phyloP scores from a whole-genome alignment of 2,329 filamentous ascomycete genomes.

The Fusarium protoensiforme region DNA sequence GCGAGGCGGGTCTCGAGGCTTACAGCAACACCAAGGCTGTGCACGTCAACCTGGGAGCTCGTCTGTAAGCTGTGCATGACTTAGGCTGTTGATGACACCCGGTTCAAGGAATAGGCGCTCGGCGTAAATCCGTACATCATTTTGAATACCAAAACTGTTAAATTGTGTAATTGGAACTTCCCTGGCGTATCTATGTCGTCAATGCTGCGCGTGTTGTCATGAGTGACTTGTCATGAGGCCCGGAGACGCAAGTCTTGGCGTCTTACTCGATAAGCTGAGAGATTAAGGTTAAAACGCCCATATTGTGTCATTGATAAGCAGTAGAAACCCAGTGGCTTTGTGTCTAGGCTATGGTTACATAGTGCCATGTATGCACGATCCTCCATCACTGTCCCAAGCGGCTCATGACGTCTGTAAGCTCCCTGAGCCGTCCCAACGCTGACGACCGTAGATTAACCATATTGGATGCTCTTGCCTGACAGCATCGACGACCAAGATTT shows the following conservation, averaged over 20 bases:
- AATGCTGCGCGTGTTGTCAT: background rate
- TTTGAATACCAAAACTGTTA: constrained; percentile 17
- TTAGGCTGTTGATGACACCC: background rate
- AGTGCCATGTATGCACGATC: background rate
- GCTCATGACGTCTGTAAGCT: background rate
- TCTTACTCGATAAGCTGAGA: background rate
- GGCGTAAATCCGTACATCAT: constrained; percentile 20
- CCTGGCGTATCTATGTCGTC: background rate
- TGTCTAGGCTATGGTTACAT: background rate
- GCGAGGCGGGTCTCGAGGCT: constrained; percentile 41
- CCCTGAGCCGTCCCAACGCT: background rate
- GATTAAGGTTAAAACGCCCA: background rate
- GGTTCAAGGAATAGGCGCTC: constrained; percentile 18
- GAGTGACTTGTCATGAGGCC: background rate
- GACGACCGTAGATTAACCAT: background rate
- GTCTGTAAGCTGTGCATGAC: constrained; percentile 26
- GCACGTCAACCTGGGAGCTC: constrained; percentile 42
- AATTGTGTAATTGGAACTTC: background rate
- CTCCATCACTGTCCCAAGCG: background rate
- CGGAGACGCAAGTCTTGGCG: background rate
- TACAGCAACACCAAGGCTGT: constrained; percentile 42
- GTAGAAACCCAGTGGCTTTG: background rate
- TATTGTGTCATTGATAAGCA: background rate
- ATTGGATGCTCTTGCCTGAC: background rate
- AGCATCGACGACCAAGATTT: background rate